Conservation (phyloP, 129 eudicot genomes). For the Chrysanthemum makinoi region DNA sequence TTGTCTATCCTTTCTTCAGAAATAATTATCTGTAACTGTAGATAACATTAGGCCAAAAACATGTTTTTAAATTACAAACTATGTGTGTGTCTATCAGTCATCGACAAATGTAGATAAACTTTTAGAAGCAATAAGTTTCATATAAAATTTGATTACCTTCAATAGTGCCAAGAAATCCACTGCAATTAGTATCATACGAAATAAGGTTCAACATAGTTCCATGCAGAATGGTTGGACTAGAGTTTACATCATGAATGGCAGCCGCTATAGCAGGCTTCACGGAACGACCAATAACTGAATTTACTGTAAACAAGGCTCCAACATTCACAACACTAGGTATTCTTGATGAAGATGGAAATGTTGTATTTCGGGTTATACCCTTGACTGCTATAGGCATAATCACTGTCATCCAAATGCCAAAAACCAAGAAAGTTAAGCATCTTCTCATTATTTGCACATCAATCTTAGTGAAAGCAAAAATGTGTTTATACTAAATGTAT, state of each 20-base stretch:
- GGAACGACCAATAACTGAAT: conserved; percentile 78
- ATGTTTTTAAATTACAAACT: too few relatives aligned
- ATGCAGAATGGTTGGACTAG: conserved; percentile 43
- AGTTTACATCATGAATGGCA: conserved; percentile 71
- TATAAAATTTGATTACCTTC: conserved; percentile 39
- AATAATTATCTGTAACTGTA: too few relatives aligned
- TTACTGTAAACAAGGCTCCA: conserved; percentile 58
- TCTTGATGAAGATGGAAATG: conserved; percentile 17
- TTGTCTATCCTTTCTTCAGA: too few relatives aligned
- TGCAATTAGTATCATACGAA: conserved; percentile 72
- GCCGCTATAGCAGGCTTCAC: conserved; percentile 62
- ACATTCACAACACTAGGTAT: conserved; percentile 44
- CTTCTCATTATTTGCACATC: conserved; percentile 9
- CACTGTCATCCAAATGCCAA: conserved; percentile 22
- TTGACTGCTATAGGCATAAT: conserved; percentile 19
- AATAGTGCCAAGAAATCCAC: conserved; percentile 68
- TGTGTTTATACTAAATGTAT: not conserved
- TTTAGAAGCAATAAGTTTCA: not conserved
- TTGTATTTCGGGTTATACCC: conserved; percentile 31
- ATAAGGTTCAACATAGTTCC: conserved; percentile 49
- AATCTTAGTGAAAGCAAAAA: not conserved
- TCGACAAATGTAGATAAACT: not conserved
- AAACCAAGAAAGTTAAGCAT: not conserved
- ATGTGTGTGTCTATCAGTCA: too few relatives aligned
- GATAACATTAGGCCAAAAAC: too few relatives aligned